Evolutionary conservation across 176 grass and related monocot species (phyloP).

Genomic region (Chrysopogon serrulatus): DNA sequence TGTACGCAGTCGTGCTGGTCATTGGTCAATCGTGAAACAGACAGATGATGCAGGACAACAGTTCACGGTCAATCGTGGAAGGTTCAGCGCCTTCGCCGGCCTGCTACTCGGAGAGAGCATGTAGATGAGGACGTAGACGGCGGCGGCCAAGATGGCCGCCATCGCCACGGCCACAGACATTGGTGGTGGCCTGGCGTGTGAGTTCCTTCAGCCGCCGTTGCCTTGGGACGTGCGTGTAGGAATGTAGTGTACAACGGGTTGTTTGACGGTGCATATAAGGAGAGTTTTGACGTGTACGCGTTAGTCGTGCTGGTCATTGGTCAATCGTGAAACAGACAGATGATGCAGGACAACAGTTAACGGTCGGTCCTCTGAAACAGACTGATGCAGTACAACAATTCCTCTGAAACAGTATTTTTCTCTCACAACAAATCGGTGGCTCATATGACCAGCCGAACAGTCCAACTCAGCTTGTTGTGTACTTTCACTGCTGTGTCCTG

Average conservation of each 20-base stretch:
- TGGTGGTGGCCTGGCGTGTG: neutral
- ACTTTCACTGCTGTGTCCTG: too few relatives aligned
- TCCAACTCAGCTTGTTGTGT: too few relatives aligned
- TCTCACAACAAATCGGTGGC: too few relatives aligned
- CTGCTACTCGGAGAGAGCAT: neutral
- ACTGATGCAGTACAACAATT: neutral
- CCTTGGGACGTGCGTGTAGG: neutral
- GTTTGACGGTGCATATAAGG: neutral
- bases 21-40: too few relatives aligned
- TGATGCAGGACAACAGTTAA: too few relatives aligned
- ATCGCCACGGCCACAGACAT: neutral
- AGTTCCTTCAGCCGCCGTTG: conserved; percentile 5
- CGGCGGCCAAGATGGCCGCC: neutral
- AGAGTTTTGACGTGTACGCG: neutral
- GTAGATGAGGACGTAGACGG: neutral
- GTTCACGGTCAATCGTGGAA: too few relatives aligned
- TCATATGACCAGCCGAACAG: too few relatives aligned
- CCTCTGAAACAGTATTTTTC: too few relatives aligned
- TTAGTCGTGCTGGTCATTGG: neutral
- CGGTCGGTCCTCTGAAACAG: neutral
- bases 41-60: too few relatives aligned
- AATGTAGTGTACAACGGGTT: neutral
- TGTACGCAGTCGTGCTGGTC: neutral
- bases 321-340: too few relatives aligned
- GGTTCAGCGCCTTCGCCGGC: neutral